These are phyloP conservation scores for Coprinopsis sp. DNA, from an alignment of 768 basidiomycete species.

Conservation along the genomic window DNA sequence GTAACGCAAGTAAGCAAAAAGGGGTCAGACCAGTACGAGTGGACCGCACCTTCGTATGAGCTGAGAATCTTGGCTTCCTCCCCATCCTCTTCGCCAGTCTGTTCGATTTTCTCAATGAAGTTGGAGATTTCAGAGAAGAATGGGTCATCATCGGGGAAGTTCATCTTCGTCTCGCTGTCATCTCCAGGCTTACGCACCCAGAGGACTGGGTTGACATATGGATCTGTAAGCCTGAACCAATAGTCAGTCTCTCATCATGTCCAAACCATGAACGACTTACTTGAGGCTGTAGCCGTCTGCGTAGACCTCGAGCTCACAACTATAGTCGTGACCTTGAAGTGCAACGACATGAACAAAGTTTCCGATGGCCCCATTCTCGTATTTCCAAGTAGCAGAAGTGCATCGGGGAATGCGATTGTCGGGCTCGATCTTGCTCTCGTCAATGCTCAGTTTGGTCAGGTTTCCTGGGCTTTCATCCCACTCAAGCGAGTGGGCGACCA, in stretches of 20 bases:
- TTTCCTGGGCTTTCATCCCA: slow-evolving; percentile 88
- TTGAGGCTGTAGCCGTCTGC: slow-evolving; percentile 90
- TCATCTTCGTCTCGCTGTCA: slow-evolving; percentile 64
- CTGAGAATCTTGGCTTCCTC: slow-evolving; percentile 77
- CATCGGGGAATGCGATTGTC: slow-evolving; percentile 93
- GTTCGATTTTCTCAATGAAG: slow-evolving; percentile 85
- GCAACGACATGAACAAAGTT: slow-evolving; percentile 86
- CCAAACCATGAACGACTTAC: slow-evolving; percentile 32
- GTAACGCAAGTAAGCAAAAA: neutral
- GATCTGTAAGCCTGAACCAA: slow-evolving; percentile 68
- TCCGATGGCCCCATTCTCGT: slow-evolving; percentile 90
- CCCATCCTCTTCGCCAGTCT: slow-evolving; percentile 75
- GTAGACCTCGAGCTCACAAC: slow-evolving; percentile 91
- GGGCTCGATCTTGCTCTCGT: slow-evolving; percentile 79
- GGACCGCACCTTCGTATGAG: slow-evolving; percentile 67
- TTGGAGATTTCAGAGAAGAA: slow-evolving; percentile 93
- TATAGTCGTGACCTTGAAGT: slow-evolving; percentile 89
- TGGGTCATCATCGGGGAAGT: slow-evolving; percentile 81
- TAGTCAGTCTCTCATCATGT: neutral
- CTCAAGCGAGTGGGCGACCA: slow-evolving; percentile 84
- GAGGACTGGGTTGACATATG: slow-evolving; percentile 88
- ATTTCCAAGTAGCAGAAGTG: slow-evolving; percentile 95
- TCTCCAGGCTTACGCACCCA: slow-evolving; percentile 82
- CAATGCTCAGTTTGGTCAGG: slow-evolving; percentile 74
- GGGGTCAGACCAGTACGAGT: slow-evolving; percentile 1